These are phyloP conservation scores for Globisporangium barbulae DNA, from an alignment of 352 stramenopile species.

Conservation along the genomic window DNA sequence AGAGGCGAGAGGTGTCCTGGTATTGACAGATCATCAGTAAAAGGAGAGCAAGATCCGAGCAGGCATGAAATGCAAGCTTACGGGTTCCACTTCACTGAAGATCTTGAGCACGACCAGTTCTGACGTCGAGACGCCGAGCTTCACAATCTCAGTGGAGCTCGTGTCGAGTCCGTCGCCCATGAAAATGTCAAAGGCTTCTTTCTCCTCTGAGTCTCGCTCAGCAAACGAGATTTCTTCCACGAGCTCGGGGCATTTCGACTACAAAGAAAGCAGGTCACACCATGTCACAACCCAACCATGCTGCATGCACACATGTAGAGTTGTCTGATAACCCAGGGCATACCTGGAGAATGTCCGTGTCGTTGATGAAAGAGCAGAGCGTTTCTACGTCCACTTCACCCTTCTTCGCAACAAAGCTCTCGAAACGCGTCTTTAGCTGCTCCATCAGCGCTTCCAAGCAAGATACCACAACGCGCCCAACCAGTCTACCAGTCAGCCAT, in stretches of 20 bases:
- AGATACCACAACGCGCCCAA: conserved; percentile 65
- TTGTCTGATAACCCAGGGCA: background rate
- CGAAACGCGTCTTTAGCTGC: conserved; percentile 68
- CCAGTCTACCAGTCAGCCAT: conserved; percentile 62
- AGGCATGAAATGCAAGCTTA: conserved; percentile 18
- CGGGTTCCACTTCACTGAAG: conserved; percentile 74
- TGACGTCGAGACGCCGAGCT: conserved; percentile 59
- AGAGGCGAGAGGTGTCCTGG: conserved; percentile 67
- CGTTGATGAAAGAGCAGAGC: conserved; percentile 88
- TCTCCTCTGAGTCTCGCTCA: conserved; percentile 64
- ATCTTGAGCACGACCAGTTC: conserved; percentile 74
- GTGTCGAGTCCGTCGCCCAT: conserved; percentile 73
- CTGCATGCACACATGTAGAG: background rate
- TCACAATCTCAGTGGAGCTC: conserved; percentile 79
- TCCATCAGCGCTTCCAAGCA: conserved; percentile 74
- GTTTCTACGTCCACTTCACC: conserved; percentile 56
- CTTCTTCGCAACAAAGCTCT: conserved; percentile 43
- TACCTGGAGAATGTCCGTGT: conserved; percentile 77
- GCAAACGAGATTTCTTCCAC: conserved; percentile 84
- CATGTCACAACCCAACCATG: background rate
- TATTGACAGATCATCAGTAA: conserved; percentile 2
- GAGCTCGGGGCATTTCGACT: conserved; percentile 80
- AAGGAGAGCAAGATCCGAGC: background rate
- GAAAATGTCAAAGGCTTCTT: conserved; percentile 71
- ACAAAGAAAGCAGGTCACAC: background rate